phyloP scores from a whole-genome alignment of 1,284 basidiomycete genomes.

The Trametes versicolor region DNA sequence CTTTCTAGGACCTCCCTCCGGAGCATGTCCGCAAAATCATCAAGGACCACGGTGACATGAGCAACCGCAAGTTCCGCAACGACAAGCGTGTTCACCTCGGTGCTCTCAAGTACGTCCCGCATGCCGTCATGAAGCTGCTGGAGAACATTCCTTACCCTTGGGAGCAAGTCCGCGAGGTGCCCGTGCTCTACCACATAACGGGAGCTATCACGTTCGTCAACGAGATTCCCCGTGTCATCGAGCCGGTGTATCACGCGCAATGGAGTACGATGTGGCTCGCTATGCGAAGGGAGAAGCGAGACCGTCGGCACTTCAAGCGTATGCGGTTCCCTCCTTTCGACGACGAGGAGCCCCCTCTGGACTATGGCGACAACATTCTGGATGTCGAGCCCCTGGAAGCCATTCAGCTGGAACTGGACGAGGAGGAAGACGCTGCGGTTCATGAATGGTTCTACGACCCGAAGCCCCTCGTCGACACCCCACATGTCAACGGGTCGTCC shows the following conservation, averaged over 20 bases:
- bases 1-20: conserved; percentile 78
- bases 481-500: conserved; percentile 90
- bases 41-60: conserved; percentile 98
- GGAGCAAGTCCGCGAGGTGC: conserved; percentile 99
- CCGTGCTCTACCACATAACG: conserved; percentile 98
- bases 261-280: conserved; percentile 99
- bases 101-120: conserved; percentile 98
- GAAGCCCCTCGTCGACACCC: conserved; percentile 91
- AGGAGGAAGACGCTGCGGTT: conserved; percentile 94
- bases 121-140: conserved; percentile 98
- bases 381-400: conserved; percentile 99
- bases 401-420: conserved; percentile 96
- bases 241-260: conserved; percentile 98
- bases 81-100: conserved; percentile 99
- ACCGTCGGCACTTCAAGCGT: conserved; percentile 98
- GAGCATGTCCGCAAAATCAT: conserved; percentile 98
- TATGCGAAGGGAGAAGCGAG: conserved; percentile 98
- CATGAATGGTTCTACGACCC: conserved; percentile 99
- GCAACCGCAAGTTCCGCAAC: conserved; percentile 95
- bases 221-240: conserved; percentile 95
- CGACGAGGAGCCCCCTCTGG: conserved; percentile 98
- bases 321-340: conserved; percentile 99
- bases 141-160: conserved; percentile 99
- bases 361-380: conserved; percentile 98
- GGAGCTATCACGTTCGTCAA: conserved; percentile 99